phyloP scores from a whole-genome alignment of 202 grass and related monocot genomes.

The Panicum virgatum region DNA sequence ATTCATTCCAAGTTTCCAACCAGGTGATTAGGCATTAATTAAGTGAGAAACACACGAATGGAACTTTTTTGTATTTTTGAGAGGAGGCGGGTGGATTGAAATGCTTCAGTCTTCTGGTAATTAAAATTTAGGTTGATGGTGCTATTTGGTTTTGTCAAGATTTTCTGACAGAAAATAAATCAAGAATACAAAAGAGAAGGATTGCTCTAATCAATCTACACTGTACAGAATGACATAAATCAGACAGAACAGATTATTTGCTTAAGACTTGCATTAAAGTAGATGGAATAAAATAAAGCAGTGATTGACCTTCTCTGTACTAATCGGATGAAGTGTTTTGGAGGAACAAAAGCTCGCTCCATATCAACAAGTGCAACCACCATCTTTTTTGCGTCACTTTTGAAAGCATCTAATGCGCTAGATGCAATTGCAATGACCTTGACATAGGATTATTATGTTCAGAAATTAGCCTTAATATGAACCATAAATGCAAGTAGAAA shows the following conservation, averaged over 20 bases:
- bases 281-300: slow-evolving; percentile 19
- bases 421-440: slow-evolving; percentile 93
- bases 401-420: slow-evolving; percentile 83
- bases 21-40: background rate
- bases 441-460: slow-evolving; percentile 18
- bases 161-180: too few relatives aligned
- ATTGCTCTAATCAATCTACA: slow-evolving; percentile 7
- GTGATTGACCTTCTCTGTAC: slow-evolving; percentile 78
- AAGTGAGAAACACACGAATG: background rate
- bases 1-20: slow-evolving; percentile 2
- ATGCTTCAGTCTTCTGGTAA: too few relatives aligned
- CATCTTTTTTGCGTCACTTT: slow-evolving; percentile 94
- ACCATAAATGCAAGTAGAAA: slow-evolving; percentile 15
- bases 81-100: too few relatives aligned
- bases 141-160: too few relatives aligned
- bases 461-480: slow-evolving; percentile 39
- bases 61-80: background rate
- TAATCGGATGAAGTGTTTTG: slow-evolving; percentile 96
- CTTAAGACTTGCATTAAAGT: slow-evolving; percentile 15
- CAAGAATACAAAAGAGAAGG: too few relatives aligned
- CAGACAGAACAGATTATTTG: slow-evolving; percentile 6
- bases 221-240: background rate
- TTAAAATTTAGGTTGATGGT: too few relatives aligned
- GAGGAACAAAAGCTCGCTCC: slow-evolving; percentile 97
- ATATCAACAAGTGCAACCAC: slow-evolving; percentile 99